Evolutionary conservation across 2,329 filamentous ascomycete genomes (phyloP), one percentile per base, ranked within the genome.

Genomic region (Hypoxylon sp.): DNA sequence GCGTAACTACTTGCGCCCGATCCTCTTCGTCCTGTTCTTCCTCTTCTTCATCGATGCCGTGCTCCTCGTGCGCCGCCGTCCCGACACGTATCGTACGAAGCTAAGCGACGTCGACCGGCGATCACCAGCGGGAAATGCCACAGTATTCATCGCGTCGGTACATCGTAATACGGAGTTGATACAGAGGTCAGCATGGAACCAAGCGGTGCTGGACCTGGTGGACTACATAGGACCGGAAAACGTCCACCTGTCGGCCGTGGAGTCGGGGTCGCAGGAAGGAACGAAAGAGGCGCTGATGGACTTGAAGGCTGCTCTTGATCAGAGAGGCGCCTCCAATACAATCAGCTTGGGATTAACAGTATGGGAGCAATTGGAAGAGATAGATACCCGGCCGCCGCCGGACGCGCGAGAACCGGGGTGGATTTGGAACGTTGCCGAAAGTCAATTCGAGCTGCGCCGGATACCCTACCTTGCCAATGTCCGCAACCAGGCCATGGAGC

Each of bases 211-310:
- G 0, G 79, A 83, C 2, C 78, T 92, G 26, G 82, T 85, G 32
- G 79, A 83, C 65, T 79, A 83, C 44, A 78, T 91, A 4, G 89
- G 90, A 0, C 75, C 83, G 1, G 83, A 85, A 14, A 90, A 91
- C 72, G 84, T 91, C 2, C 90, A 85, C 74, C 82, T 93, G 60
- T 87, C 85, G 32, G 84, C 91, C 18, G 84, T 89, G 70, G 89
- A 92, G 76, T 89, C 87, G 52, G 89, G 89, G 2, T 90, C 88
- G 61, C 88, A 86, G 76, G 90, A 92, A 75, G 78, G 87, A 57
- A 89, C 88, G 3, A 91, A 91, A 73, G 86, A 80, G 9, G 87
- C 85, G 1, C 78, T 92, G 67, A 78, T 79, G 42, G 82, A 86
- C 14, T 79, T 92, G 8, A 85, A 90, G 68, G 72, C 69, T 2